phyloP scores from a whole-genome alignment of 2,329 filamentous ascomycete genomes.

The Periconia sp. region DNA sequence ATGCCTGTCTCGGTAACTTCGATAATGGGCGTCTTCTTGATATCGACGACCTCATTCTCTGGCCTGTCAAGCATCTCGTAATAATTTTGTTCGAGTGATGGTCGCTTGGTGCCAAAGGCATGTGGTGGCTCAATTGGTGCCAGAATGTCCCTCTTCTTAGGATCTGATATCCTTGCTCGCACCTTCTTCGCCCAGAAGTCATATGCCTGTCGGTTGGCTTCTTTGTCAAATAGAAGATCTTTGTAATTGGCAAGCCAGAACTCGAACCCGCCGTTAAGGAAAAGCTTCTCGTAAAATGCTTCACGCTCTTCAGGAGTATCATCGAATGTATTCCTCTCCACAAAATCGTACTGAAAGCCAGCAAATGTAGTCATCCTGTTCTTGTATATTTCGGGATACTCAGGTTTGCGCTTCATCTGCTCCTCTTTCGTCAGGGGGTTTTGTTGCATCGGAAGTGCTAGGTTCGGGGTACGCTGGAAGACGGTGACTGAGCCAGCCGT shows the following conservation, averaged over 20 bases:
- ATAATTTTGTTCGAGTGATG: conserved; percentile 54
- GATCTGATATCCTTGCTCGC: conserved; percentile 50
- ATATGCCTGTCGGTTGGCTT: conserved; percentile 53
- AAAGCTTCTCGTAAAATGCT: conserved; percentile 51
- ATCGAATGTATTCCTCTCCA: conserved; percentile 60
- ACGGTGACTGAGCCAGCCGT: conserved; percentile 60
- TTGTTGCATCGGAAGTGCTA: conserved; percentile 67
- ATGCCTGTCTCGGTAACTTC: conserved; percentile 49
- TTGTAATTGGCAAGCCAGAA: conserved; percentile 53
- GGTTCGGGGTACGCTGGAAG: conserved; percentile 72
- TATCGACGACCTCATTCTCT: conserved; percentile 51
- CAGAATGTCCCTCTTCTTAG: conserved; percentile 54
- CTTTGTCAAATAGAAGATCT: conserved; percentile 48
- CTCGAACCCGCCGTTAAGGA: conserved; percentile 47
- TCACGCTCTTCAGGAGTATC: conserved; percentile 51
- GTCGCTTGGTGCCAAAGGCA: conserved; percentile 55
- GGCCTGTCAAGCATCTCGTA: conserved; percentile 54
- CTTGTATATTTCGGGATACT: conserved; percentile 58
- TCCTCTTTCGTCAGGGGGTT: conserved; percentile 56
- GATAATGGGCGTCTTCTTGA: conserved; percentile 50
- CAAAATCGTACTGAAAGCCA: conserved; percentile 65
- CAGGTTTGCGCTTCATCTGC: conserved; percentile 53
- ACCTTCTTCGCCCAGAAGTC: conserved; percentile 56
- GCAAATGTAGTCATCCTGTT: conserved; percentile 61
- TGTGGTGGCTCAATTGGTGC: conserved; percentile 53